Conservation (phyloP, 2,329 filamentous ascomycete species). For the Massarina eburnea region DNA sequence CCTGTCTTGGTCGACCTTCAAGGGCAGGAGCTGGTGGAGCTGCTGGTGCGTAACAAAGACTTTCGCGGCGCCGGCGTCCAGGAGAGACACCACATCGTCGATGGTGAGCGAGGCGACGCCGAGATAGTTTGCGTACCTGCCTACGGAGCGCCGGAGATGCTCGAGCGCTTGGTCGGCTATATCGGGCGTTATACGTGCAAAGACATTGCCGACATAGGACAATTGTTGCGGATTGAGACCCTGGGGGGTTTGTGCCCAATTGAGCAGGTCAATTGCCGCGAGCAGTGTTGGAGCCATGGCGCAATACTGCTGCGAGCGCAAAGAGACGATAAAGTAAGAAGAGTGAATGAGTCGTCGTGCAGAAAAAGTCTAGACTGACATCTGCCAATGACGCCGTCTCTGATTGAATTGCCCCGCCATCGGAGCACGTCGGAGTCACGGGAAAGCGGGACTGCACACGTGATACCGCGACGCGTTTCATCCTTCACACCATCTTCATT, state of each 20-base stretch:
- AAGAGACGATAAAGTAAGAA: neutral
- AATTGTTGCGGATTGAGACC: constrained; percentile 56
- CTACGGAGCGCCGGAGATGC: constrained; percentile 61
- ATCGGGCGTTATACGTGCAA: constrained; percentile 54
- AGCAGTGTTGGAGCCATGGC: constrained; percentile 51
- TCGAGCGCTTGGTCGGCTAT: constrained; percentile 50
- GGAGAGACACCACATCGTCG: constrained; percentile 75
- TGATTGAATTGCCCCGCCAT: neutral
- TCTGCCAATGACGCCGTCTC: neutral
- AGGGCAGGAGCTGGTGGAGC: constrained; percentile 57
- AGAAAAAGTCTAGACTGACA: constrained; percentile 6
- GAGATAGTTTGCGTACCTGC: constrained; percentile 66
- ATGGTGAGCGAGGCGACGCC: constrained; percentile 72
- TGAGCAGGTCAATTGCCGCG: constrained; percentile 51
- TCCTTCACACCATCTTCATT: neutral
- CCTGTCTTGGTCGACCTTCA: constrained; percentile 57
- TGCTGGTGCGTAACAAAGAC: constrained; percentile 78
- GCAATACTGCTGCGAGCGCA: constrained; percentile 6
- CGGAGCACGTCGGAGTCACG: neutral
- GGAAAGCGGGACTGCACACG: neutral
- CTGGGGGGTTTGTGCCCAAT: constrained; percentile 46
- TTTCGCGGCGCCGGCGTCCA: constrained; percentile 82
- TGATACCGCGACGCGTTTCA: neutral
- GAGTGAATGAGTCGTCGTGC: constrained; percentile 13
- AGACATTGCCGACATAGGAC: constrained; percentile 61